These are phyloP conservation scores for Annulohypoxylon bovei DNA, from an alignment of 495 filamentous ascomycete species.

Conservation along the genomic window DNA sequence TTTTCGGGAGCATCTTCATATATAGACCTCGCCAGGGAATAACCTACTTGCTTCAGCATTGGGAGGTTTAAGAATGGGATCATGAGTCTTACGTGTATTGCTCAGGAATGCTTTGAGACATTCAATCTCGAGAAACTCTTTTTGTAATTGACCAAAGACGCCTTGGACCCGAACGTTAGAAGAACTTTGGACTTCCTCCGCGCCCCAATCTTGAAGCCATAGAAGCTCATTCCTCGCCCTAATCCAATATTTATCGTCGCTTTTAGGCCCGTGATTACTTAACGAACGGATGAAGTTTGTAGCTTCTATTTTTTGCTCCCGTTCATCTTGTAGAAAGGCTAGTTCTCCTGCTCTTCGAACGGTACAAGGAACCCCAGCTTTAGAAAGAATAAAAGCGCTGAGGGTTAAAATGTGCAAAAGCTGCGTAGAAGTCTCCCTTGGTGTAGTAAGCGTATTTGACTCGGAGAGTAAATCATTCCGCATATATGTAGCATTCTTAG, in stretches of 20 bases:
- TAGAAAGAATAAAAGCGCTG: constrained; percentile 72
- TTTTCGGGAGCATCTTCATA: constrained; percentile 67
- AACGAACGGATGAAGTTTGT: constrained; percentile 68
- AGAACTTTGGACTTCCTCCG: constrained; percentile 50
- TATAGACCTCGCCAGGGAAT: constrained; percentile 71
- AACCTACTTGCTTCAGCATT: constrained; percentile 60
- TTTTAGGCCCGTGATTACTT: constrained; percentile 60
- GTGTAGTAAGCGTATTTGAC: constrained; percentile 74
- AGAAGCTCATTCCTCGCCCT: constrained; percentile 71
- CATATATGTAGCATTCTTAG: constrained; percentile 56
- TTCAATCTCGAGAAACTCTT: constrained; percentile 73
- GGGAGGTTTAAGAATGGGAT: not conserved
- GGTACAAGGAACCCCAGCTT: constrained; percentile 67
- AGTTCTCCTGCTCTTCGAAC: constrained; percentile 69
- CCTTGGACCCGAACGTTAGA: constrained; percentile 59
- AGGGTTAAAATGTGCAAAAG: constrained; percentile 75
- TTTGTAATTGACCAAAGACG: constrained; percentile 74
- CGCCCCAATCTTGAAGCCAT: constrained; percentile 85
- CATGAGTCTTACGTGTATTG: constrained; percentile 66
- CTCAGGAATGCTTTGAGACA: constrained; percentile 77
- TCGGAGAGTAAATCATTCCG: constrained; percentile 66
- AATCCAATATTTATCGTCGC: constrained; percentile 75
- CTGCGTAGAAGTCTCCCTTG: constrained; percentile 65
- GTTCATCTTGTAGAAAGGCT: constrained; percentile 64
- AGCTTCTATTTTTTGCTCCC: constrained; percentile 73